A percentile compares a stretch with the other conserved stretches of the same genome.
phyloP scores from a whole-genome alignment of 352 stramenopile species.

The Blastocystis sp. region DNA sequence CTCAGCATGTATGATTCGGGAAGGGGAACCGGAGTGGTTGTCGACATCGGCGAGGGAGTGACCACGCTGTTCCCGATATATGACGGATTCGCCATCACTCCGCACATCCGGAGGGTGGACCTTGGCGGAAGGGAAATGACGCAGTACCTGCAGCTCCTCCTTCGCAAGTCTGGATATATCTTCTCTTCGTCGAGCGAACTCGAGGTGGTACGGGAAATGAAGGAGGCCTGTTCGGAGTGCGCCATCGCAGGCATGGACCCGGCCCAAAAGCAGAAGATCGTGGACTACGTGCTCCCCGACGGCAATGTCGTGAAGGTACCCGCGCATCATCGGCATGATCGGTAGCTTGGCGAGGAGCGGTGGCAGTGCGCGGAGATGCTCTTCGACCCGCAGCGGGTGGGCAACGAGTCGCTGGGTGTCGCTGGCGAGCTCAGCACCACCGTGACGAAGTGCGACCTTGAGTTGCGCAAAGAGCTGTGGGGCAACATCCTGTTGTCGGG shows the following conservation, averaged over 20 bases:
- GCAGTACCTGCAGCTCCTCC: slow-evolving; percentile 78
- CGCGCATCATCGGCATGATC: not conserved
- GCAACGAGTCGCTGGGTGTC: slow-evolving; percentile 82
- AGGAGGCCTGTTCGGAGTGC: slow-evolving; percentile 80
- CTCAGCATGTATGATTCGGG: slow-evolving; percentile 50
- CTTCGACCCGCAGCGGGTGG: slow-evolving; percentile 89
- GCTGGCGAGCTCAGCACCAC: slow-evolving; percentile 82
- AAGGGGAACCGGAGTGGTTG: slow-evolving; percentile 35
- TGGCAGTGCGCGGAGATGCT: slow-evolving; percentile 89
- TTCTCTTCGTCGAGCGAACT: slow-evolving; percentile 81
- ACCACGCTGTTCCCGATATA: slow-evolving; percentile 60
- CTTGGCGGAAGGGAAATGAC: slow-evolving; percentile 56
- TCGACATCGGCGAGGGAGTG: slow-evolving; percentile 65
- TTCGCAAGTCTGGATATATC: slow-evolving; percentile 78
- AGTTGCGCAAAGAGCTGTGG: slow-evolving; percentile 89
- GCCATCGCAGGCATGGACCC: not conserved
- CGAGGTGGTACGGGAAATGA: slow-evolving; percentile 83
- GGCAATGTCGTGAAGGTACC: slow-evolving; percentile 86
- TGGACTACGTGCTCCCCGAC: slow-evolving; percentile 88
- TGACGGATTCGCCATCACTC: slow-evolving; percentile 66
- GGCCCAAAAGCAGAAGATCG: not conserved
- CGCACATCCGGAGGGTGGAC: slow-evolving; percentile 49
- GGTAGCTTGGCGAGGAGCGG: slow-evolving; percentile 86
- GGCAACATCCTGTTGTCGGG: slow-evolving; percentile 92
- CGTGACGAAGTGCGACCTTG: slow-evolving; percentile 86